phyloP scores from a whole-genome alignment of 352 stramenopile species.

The Thalassiosira mediterranea region DNA sequence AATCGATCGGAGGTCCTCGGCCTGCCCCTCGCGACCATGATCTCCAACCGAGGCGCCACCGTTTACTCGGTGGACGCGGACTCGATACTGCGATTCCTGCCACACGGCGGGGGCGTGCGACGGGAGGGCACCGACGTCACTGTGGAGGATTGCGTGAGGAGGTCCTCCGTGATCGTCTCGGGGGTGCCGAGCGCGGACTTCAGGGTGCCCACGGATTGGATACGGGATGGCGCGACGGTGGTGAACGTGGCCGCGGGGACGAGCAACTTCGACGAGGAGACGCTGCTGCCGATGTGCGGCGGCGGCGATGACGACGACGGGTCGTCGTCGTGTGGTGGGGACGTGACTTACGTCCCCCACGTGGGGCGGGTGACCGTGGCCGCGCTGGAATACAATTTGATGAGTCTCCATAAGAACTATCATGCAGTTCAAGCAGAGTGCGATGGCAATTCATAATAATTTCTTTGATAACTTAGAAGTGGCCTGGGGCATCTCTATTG shows the following conservation, averaged over 20 bases:
- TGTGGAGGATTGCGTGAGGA: slow-evolving; percentile 87
- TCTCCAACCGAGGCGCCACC: slow-evolving; percentile 93
- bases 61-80: slow-evolving; percentile 96
- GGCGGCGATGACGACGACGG: too few species aligned
- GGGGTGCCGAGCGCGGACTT: slow-evolving; percentile 93
- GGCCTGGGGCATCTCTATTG: slow-evolving; percentile 33
- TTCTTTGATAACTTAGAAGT: slow-evolving; percentile 13
- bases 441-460: too few species aligned
- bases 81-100: slow-evolving; percentile 94
- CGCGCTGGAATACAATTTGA: slow-evolving; percentile 94
- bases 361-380: slow-evolving; percentile 97
- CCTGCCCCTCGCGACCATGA: slow-evolving; percentile 92
- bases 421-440: slow-evolving; percentile 10
- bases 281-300: slow-evolving; percentile 86
- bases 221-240: slow-evolving; percentile 90
- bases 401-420: slow-evolving; percentile 88
- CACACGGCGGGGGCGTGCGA: slow-evolving; percentile 83
- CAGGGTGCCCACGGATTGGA: slow-evolving; percentile 91
- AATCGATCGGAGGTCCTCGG: slow-evolving; percentile 97
- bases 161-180: slow-evolving; percentile 93
- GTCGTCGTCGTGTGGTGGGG: too few species aligned
- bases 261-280: slow-evolving; percentile 89
- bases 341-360: slow-evolving; percentile 93
- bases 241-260: slow-evolving; percentile 96
- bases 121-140: slow-evolving; percentile 82